Evolutionary conservation across 2,329 filamentous ascomycete species (phyloP).

Genomic region (Thelonectria rubi): DNA sequence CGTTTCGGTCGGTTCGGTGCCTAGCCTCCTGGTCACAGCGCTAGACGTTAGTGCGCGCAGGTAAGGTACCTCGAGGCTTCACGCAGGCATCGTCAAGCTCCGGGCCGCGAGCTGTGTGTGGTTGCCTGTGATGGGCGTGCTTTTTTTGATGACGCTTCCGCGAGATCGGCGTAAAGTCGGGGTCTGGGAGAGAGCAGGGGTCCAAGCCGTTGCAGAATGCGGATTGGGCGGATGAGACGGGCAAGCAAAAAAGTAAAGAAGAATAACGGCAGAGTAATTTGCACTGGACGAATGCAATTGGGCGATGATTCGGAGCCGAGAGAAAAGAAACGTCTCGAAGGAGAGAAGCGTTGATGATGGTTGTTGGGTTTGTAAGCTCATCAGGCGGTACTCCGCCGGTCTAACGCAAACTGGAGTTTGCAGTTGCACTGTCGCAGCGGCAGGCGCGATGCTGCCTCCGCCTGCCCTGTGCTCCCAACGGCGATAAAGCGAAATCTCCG

Average conservation of each 20-base stretch:
- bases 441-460: too few relatives aligned
- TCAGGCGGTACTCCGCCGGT: slow-evolving; percentile 5
- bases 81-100: slow-evolving; percentile 1
- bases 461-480: background rate
- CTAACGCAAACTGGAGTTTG: slow-evolving; percentile 24
- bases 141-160: background rate
- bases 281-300: slow-evolving; percentile 13
- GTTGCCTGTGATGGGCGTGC: too few relatives aligned
- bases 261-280: background rate
- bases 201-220: background rate
- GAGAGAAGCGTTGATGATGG: slow-evolving; percentile 16
- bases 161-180: slow-evolving; percentile 11
- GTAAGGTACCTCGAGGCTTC: slow-evolving; percentile 7
- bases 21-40: background rate
- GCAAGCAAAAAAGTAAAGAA: background rate
- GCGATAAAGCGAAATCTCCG: slow-evolving; percentile 22
- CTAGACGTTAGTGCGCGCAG: slow-evolving; percentile 5
- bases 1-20: background rate
- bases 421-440: background rate
- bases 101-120: background rate
- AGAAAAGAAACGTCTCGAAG: slow-evolving; percentile 6
- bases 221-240: background rate
- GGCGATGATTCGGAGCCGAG: slow-evolving; percentile 15
- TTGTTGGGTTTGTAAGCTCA: slow-evolving; percentile 2
- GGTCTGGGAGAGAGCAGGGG: background rate